A percentile compares a stretch with the other conserved stretches of the same genome.
Evolutionary conservation across 176 grass and related monocot species (phyloP).

Genomic region (Guadua angustifolia): DNA sequence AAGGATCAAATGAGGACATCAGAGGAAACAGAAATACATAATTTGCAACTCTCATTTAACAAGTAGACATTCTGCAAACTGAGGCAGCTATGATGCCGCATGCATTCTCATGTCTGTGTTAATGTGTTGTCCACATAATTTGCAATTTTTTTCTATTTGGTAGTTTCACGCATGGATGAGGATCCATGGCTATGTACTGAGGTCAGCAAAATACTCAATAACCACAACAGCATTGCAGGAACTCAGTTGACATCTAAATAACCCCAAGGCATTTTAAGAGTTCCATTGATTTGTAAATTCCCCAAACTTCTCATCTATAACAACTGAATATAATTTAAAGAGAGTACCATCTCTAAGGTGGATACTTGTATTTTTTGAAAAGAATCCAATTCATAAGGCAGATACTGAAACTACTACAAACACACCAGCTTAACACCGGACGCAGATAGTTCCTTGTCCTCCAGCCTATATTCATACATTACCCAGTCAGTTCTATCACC

Average conservation of each 20-base stretch:
- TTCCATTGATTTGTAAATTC: background rate
- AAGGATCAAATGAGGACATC: background rate
- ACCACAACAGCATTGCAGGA: background rate
- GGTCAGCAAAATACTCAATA: background rate
- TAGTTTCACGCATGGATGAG: background rate
- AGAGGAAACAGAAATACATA: background rate
- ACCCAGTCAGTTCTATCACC: conserved; percentile 88
- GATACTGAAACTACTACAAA: conserved; percentile 26
- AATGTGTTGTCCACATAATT: background rate
- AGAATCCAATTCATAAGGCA: conserved; percentile 1
- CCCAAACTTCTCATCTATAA: conserved; percentile 29
- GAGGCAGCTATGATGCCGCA: background rate
- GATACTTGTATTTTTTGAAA: background rate
- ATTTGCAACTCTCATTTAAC: background rate
- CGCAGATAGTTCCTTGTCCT: conserved; percentile 55
- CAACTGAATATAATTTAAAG: conserved; percentile 22
- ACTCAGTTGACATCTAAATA: background rate
- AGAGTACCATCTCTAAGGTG: background rate
- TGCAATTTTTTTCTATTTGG: background rate
- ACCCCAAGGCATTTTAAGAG: background rate
- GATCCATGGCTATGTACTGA: background rate
- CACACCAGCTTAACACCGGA: conserved; percentile 51
- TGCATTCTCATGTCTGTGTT: background rate
- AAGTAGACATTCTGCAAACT: conserved; percentile 9
- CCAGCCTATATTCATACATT: conserved; percentile 92